These are phyloP conservation scores for Lentinus tigrinus DNA, from an alignment of 768 basidiomycete species.

Conservation along the genomic window DNA sequence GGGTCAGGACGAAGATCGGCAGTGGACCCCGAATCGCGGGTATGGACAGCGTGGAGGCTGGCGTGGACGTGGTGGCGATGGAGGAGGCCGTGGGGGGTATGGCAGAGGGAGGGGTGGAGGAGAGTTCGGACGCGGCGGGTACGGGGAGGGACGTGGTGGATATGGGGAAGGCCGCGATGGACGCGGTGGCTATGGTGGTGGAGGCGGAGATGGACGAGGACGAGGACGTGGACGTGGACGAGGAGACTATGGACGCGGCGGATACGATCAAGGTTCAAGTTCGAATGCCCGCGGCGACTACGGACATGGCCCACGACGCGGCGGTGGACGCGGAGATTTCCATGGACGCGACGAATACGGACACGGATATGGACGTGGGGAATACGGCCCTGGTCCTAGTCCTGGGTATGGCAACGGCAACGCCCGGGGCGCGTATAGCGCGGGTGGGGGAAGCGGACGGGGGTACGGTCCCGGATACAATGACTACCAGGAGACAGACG, in stretches of 20 bases:
- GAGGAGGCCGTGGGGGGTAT: slow-evolving; percentile 18
- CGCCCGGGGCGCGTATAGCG: slow-evolving; percentile 42
- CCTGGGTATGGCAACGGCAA: slow-evolving; percentile 36
- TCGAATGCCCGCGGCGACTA: neutral
- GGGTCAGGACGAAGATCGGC: neutral
- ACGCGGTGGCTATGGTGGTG: neutral
- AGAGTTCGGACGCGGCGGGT: neutral
- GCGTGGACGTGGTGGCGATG: slow-evolving; percentile 15
- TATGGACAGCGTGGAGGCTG: slow-evolving; percentile 17
- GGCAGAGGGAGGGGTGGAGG: neutral
- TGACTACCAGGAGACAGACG: slow-evolving; percentile 46
- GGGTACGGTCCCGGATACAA: slow-evolving; percentile 10
- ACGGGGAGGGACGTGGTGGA: neutral
- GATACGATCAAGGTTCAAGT: neutral
- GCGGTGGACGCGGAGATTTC: neutral
- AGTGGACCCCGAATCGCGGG: neutral
- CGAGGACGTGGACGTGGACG: slow-evolving; percentile 29
- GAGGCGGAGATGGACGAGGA: slow-evolving; percentile 1
- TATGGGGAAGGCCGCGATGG: neutral
- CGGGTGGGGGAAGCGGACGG: slow-evolving; percentile 28
- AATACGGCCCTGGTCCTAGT: neutral
- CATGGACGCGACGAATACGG: slow-evolving; percentile 4
- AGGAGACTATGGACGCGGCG: slow-evolving; percentile 2
- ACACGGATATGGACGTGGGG: slow-evolving; percentile 21
- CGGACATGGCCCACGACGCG: slow-evolving; percentile 37